These are phyloP conservation scores for Aquanectria penicillioides DNA, from an alignment of 2,329 filamentous ascomycete genomes.

Conservation along the genomic window DNA sequence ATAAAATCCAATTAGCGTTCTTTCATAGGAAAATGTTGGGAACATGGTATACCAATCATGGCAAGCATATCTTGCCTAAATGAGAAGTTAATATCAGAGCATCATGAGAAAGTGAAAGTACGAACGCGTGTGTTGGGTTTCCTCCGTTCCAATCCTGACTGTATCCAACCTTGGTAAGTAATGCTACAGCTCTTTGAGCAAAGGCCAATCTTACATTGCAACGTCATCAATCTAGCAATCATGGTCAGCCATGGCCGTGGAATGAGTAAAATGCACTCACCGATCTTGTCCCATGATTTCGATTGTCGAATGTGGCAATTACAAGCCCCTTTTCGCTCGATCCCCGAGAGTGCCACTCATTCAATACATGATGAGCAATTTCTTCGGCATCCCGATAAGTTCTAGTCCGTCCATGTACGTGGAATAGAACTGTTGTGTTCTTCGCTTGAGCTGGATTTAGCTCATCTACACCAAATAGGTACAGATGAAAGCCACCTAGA, in stretches of 20 bases:
- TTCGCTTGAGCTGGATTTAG: not conserved
- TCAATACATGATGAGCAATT: not conserved
- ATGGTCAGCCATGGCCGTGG: not conserved
- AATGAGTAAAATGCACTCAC: not conserved
- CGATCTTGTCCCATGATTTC: constrained; percentile 2
- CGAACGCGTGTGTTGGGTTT: not conserved
- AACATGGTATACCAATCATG: not conserved
- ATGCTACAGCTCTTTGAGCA: not conserved
- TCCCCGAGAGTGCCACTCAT: not conserved
- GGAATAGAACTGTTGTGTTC: constrained; percentile 1
- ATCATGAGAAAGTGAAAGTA: not conserved
- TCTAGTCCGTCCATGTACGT: constrained; percentile 4
- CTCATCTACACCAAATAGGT: constrained; percentile 2
- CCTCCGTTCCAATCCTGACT: constrained; percentile 4
- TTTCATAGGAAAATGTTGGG: not conserved
- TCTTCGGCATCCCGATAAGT: not conserved
- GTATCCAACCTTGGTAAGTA: not conserved
- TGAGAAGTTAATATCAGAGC: not conserved
- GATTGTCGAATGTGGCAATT: constrained; percentile 3
- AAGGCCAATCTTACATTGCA: not conserved
- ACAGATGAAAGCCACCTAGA: not conserved
- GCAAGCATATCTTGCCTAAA: constrained; percentile 2
- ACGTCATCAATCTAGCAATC: not conserved
- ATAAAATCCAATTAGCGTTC: not conserved
- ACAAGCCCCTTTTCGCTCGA: not conserved